Evolutionary conservation across 1,284 basidiomycete species (phyloP).

Genomic region (Exobasidium rhododendri): DNA sequence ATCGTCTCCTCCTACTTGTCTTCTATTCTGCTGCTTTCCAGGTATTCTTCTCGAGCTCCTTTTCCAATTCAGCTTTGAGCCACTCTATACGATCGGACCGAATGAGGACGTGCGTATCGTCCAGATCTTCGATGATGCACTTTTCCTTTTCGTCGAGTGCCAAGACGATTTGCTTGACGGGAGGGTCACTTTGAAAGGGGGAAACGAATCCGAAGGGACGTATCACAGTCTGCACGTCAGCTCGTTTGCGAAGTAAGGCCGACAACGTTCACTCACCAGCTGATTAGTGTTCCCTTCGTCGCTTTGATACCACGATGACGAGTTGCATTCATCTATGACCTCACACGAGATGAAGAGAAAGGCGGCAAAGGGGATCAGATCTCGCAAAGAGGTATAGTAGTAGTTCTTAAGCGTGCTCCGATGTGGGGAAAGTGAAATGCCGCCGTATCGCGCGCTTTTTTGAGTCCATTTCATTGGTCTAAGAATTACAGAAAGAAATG

Average conservation of each 20-base stretch:
- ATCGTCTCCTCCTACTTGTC: neutral
- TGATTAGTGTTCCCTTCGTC: neutral
- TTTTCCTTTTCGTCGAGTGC: conserved; percentile 6
- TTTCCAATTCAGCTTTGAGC: conserved; percentile 2
- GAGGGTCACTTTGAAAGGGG: conserved; percentile 4
- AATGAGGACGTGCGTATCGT: conserved; percentile 10
- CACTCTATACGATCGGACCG: conserved; percentile 5
- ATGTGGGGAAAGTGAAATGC: too few relatives aligned
- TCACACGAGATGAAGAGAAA: too few relatives aligned
- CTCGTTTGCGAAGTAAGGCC: neutral
- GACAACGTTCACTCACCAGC: conserved; percentile 5
- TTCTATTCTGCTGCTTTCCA: conserved; percentile 5
- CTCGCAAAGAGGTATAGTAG: too few relatives aligned
- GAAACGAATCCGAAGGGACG: too few relatives aligned
- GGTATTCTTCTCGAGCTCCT: conserved; percentile 11
- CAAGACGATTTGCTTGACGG: conserved; percentile 13
- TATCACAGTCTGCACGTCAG: too few relatives aligned
- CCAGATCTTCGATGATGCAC: conserved; percentile 5
- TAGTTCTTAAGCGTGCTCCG: too few relatives aligned
- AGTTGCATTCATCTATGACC: neutral
- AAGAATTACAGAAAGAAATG: too few relatives aligned
- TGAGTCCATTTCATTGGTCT: too few relatives aligned
- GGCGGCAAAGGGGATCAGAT: too few relatives aligned
- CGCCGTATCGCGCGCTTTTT: too few relatives aligned
- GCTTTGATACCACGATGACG: conserved; percentile 1